These are phyloP conservation scores for Dacryopinax spathularia DNA, from an alignment of 768 basidiomycete species.

Conservation along the genomic window DNA sequence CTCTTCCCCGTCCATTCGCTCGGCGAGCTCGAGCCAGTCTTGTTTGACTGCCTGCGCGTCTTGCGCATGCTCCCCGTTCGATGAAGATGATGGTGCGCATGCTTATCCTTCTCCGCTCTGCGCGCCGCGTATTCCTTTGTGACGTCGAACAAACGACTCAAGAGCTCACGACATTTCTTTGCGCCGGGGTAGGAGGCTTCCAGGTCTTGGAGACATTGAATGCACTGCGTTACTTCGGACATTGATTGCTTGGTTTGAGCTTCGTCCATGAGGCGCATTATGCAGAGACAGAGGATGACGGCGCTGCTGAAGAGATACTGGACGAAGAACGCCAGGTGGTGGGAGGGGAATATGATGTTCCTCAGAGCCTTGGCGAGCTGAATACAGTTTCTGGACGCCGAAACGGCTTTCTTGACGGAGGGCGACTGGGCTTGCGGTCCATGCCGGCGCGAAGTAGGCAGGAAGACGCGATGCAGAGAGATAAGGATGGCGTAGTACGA, in stretches of 20 bases:
- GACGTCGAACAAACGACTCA: constrained; percentile 13
- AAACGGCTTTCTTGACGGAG: constrained; percentile 66
- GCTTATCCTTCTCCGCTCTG: background rate
- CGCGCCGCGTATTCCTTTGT: constrained; percentile 5
- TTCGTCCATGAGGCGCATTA: constrained; percentile 62
- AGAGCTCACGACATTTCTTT: constrained; percentile 50
- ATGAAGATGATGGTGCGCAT: background rate
- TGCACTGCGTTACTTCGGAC: constrained; percentile 65
- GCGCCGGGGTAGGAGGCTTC: constrained; percentile 82
- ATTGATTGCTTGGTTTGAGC: constrained; percentile 55
- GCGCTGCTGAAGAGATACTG: constrained; percentile 82
- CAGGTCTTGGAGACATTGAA: constrained; percentile 60
- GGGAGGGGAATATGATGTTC: constrained; percentile 69
- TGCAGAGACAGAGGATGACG: constrained; percentile 68
- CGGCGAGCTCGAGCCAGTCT: constrained; percentile 1
- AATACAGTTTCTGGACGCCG: constrained; percentile 74
- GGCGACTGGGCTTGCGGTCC: constrained; percentile 36
- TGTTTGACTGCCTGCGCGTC: background rate
- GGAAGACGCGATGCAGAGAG: constrained; percentile 74
- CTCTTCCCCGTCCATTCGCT: background rate
- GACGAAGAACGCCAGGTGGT: constrained; percentile 78
- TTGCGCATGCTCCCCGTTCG: background rate
- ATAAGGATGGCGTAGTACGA: constrained; percentile 82
- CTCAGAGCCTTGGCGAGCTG: constrained; percentile 73
- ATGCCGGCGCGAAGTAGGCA: constrained; percentile 58